phyloP scores from a whole-genome alignment of 1,139 yeast genomes.

The Kodamaea plutei region DNA sequence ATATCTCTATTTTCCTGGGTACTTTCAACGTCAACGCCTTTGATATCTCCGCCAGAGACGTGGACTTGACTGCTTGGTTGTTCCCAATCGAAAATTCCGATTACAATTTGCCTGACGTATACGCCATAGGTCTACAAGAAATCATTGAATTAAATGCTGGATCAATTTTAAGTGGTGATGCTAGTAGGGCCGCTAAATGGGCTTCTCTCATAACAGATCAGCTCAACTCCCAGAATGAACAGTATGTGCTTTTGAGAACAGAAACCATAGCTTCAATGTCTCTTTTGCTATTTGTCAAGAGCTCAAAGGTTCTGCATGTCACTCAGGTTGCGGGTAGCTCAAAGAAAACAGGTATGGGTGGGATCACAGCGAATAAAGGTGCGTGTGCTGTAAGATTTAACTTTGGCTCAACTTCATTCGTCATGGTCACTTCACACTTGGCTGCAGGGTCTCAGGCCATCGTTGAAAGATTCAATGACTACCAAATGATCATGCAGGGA shows the following conservation, averaged over 20 bases:
- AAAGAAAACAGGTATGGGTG: constrained; percentile 87
- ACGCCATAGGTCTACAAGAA: constrained; percentile 89
- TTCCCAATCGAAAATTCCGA: constrained; percentile 63
- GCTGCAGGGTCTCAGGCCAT: constrained; percentile 89
- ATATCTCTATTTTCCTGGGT: constrained; percentile 70
- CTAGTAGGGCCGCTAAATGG: constrained; percentile 62
- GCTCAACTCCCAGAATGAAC: constrained; percentile 41
- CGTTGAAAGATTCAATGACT: constrained; percentile 86
- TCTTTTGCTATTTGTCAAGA: constrained; percentile 57
- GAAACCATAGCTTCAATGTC: constrained; percentile 46
- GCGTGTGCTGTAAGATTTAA: constrained; percentile 83
- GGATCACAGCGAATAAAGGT: constrained; percentile 89
- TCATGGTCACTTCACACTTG: constrained; percentile 84
- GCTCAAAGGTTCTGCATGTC: constrained; percentile 57
- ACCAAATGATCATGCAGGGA: constrained; percentile 73
- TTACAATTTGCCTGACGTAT: constrained; percentile 55
- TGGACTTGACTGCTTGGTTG: constrained; percentile 73
- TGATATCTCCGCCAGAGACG: constrained; percentile 34
- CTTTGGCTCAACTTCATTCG: constrained; percentile 73
- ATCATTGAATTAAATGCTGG: constrained; percentile 88
- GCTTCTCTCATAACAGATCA: constrained; percentile 53
- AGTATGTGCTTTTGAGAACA: constrained; percentile 37
- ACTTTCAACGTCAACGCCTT: constrained; percentile 87
- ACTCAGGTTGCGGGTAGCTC: constrained; percentile 75
- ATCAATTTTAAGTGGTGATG: constrained; percentile 68